Evolutionary conservation across 2,329 filamentous ascomycete genomes (phyloP).

Genomic region (Diaporthe vaccinii): DNA sequence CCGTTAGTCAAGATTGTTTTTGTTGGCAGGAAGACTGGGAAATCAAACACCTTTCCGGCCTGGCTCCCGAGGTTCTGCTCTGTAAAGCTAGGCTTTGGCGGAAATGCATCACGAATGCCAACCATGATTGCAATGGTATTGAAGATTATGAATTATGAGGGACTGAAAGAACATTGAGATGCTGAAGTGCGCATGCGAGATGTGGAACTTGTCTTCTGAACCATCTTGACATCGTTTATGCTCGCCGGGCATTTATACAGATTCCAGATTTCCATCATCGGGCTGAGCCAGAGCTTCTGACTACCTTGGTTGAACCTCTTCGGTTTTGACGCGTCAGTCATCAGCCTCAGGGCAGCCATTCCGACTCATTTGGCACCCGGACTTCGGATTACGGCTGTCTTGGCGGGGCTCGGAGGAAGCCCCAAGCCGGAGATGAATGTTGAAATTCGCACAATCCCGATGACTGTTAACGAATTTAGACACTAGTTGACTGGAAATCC

Average conservation of each 20-base stretch:
- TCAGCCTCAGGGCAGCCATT: not conserved
- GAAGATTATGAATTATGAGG: not conserved
- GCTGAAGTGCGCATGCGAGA: not conserved
- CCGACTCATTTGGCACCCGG: not conserved
- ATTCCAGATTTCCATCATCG: not conserved
- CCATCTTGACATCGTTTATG: not conserved
- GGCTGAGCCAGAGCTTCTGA: not conserved
- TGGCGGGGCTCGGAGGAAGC: not conserved
- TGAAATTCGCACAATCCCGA: not conserved
- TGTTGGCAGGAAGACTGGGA: not conserved
- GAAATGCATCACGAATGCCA: constrained; percentile 5
- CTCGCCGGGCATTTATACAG: not conserved
- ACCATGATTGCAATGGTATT: not conserved
- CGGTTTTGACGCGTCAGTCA: not conserved
- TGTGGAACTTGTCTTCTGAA: not conserved
- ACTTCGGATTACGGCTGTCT: constrained; percentile 9
- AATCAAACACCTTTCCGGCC: not conserved
- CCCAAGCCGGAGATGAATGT: constrained; percentile 2
- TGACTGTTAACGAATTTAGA: not conserved
- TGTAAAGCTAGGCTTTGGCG: constrained; percentile 10
- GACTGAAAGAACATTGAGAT: not conserved
- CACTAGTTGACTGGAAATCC: constrained; percentile 1
- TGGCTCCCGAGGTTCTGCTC: constrained; percentile 2
- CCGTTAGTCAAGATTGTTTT: not conserved
- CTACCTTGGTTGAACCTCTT: not conserved